Base-by-base conservation (phyloP, 768 basidiomycete genomes). In the Mycena rebaudengoi region DNA sequence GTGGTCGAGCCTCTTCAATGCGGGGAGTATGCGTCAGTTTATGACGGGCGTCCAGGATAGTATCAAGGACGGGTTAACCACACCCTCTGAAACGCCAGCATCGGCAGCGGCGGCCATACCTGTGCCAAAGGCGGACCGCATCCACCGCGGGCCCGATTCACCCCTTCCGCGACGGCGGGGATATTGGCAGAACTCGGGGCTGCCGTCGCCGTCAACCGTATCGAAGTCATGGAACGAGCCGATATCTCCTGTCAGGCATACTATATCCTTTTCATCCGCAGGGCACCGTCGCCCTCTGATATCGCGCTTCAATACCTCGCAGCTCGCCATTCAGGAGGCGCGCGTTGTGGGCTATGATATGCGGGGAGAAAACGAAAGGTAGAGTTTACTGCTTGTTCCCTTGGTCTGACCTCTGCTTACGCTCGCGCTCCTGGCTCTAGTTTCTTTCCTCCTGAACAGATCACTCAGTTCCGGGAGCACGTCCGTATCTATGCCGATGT, bases 1-100 rank as follows among this genome's bases (percentile, higher is more conserved):
- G 0, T 94, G 93, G 93, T 90, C 91, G 0, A 93, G 88, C 69
- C 71, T 94, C 12, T 91, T 92, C 72, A 89, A 87, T 62, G 78
- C 90, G 1, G 86, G 85, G 18, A 84, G 81, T 41, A 80, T 93
- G 76, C 82, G 89, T 26, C 89, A 92, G 58, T 86, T 94, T 60
- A 87, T 93, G 81, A 80, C 81, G 12, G 86, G 88, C 30, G 79
- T 87, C 28, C 85, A 86, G 32, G 88, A 86, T 65, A 79, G 82
- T 1, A 74, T 83, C 6, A 81, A 80, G 52, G 81, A 82, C 7
- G 80, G 80, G 12, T 76, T 83, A 18, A 75, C 74, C 39, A 82
- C 78, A 20, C 81, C 83, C 8, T 70, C 78, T 4, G 82, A 82
- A 32, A 62, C 70, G 1, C 65, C 68, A 62, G 40, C 58, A 37